Evolutionary conservation across 306 rosid genomes (phyloP).

Genomic region (Mucuna pruriens): DNA sequence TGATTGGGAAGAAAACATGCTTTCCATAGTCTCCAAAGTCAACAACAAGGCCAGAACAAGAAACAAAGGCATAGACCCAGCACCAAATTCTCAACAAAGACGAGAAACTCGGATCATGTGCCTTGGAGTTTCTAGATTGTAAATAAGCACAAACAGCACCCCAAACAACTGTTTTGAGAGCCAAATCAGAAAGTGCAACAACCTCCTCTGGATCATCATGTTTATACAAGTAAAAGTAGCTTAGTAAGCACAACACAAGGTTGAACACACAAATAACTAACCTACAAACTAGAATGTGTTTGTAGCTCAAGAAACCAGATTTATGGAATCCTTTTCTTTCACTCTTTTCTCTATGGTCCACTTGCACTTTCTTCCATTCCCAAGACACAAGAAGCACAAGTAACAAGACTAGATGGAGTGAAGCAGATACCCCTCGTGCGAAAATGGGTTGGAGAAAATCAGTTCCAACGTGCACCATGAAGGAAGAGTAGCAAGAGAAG

Average conservation of each 20-base stretch:
- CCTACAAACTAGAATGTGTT: constrained; percentile 33
- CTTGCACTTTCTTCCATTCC: constrained; percentile 46
- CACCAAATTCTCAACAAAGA: constrained; percentile 59
- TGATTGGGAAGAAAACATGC: constrained; percentile 41
- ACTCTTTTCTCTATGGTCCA: constrained; percentile 19
- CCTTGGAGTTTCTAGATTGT: constrained; percentile 30
- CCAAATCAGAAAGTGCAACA: constrained; percentile 55
- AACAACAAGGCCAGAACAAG: constrained; percentile 52
- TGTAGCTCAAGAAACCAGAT: constrained; percentile 25
- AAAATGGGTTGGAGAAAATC: constrained; percentile 55
- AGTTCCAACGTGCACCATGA: constrained; percentile 24
- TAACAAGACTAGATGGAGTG: constrained; percentile 52
- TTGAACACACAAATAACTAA: constrained; percentile 38
- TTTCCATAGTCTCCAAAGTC: constrained; percentile 47
- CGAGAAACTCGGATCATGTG: constrained; percentile 36
- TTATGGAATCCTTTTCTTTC: constrained; percentile 33
- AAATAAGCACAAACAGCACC: constrained; percentile 51
- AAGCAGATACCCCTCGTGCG: constrained; percentile 57
- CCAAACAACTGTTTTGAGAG: constrained; percentile 56
- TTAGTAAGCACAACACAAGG: constrained; percentile 48
- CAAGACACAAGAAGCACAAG: constrained; percentile 47
- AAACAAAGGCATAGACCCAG: constrained; percentile 52
- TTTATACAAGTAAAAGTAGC: constrained; percentile 52
- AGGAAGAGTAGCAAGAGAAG: constrained; percentile 7
- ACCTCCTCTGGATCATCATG: constrained; percentile 47